Conservation (phyloP, 345 rosid species). For the Limnanthes douglasii region DNA sequence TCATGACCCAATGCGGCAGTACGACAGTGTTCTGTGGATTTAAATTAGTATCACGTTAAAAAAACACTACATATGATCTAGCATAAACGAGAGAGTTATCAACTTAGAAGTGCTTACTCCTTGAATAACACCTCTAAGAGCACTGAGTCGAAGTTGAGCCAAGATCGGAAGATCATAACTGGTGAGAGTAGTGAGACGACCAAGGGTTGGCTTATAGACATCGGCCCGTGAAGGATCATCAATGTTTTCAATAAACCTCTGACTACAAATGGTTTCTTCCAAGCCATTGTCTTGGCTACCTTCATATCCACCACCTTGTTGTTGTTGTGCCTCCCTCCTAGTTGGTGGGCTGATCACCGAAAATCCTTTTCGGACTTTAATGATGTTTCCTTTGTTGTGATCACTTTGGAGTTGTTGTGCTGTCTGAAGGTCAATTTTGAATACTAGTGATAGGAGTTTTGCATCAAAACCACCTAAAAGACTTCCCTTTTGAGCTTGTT, state of each 20-base stretch:
- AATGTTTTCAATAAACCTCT: constrained; percentile 47
- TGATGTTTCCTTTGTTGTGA: constrained; percentile 35
- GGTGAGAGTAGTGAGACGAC: constrained; percentile 36
- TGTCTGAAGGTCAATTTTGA: constrained; percentile 27
- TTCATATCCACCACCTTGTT: constrained; percentile 8
- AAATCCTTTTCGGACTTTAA: constrained; percentile 35
- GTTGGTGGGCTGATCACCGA: constrained; percentile 30
- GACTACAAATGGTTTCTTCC: constrained; percentile 63
- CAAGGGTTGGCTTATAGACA: constrained; percentile 35
- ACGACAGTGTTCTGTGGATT: constrained; percentile 33
- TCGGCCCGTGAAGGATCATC: constrained; percentile 47
- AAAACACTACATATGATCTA: background rate
- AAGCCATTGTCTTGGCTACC: constrained; percentile 30
- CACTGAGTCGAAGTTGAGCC: constrained; percentile 32
- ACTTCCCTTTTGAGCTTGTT: constrained; percentile 4
- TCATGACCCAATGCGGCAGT: constrained; percentile 54
- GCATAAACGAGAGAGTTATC: background rate
- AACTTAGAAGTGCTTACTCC: constrained; percentile 6
- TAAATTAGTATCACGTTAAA: background rate
- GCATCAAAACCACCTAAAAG: constrained; percentile 36
- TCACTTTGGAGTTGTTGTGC: constrained; percentile 31
- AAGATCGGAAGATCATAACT: constrained; percentile 56
- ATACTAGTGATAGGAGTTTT: constrained; percentile 32
- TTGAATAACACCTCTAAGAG: constrained; percentile 23
- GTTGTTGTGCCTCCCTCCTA: constrained; percentile 13